Percentiles rank a stretch among this genome's conserved stretches.
These are phyloP conservation scores for Beta vulgaris DNA, from an alignment of 148 eudicot genomes.

Conservation along the genomic window DNA sequence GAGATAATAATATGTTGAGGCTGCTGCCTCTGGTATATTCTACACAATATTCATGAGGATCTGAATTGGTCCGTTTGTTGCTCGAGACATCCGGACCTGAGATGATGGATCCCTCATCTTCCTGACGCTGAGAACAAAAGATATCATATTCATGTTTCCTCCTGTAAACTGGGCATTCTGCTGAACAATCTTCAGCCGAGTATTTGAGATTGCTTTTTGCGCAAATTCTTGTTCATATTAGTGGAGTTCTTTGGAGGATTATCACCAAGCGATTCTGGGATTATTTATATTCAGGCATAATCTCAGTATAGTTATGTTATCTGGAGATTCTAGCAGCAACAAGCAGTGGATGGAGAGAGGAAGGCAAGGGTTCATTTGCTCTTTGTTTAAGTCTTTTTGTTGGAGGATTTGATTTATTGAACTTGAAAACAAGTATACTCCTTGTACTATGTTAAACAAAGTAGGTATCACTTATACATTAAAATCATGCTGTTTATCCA, in stretches of 20 bases:
- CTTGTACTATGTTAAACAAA: too few relatives aligned
- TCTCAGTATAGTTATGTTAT: constrained; percentile 5
- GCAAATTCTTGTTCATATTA: constrained; percentile 19
- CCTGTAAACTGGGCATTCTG: constrained; percentile 17
- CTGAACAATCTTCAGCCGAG: constrained; percentile 11
- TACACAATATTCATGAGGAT: constrained; percentile 21
- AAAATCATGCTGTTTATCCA: too few relatives aligned
- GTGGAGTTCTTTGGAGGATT: constrained; percentile 10
- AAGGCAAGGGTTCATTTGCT: constrained; percentile 1
- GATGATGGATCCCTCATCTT: constrained; percentile 29
- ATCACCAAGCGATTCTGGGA: constrained; percentile 10
- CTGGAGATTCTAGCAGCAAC: constrained; percentile 10
- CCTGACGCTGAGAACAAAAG: constrained; percentile 15
- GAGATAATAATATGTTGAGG: constrained; percentile 29
- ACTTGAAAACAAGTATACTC: background rate
- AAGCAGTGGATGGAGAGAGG: constrained; percentile 10
- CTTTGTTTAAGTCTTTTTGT: background rate
- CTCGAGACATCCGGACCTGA: constrained; percentile 18
- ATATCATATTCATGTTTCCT: constrained; percentile 6
- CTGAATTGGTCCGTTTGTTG: constrained; percentile 22
- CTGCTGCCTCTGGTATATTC: constrained; percentile 18
- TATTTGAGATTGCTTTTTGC: constrained; percentile 7
- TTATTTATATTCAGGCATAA: constrained; percentile 11
- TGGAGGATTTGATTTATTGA: background rate
- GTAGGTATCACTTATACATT: too few relatives aligned